Evolutionary conservation across 495 filamentous ascomycete species (phyloP), one percentile per base, ranked within the genome.

Genomic region (Lepraria neglecta): DNA sequence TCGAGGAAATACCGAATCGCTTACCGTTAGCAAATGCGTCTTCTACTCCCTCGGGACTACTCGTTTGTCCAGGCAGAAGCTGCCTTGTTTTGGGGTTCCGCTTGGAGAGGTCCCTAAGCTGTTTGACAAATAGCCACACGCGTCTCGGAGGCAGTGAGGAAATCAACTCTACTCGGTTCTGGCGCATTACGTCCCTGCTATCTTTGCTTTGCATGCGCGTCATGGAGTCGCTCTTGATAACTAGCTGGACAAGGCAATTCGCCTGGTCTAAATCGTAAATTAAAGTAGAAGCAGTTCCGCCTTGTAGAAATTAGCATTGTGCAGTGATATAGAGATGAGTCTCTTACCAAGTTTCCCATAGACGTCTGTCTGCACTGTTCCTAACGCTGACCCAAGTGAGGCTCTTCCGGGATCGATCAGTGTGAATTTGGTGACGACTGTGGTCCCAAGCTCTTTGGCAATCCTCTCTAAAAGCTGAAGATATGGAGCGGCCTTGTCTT

Each of bases 391-490:
- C 9, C 19, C 21, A 12, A n/a, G n/a, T 40, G 9, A 15, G 17
- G 40, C 21, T 21, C 51, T 14, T 33, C 17, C 21, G 4, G 40
- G 42, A 44, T 52, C 40, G 9, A 58, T 1, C 38, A 28, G 11
- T 51, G 19, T 46, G 6, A 51, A 52, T 14, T 48, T 40, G 7
- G 42, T 19, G 6, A 5, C 15, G 0, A 48, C 54, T 17, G 30
- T 30, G 38, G 50, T 42, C 27, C 63, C 57, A 3, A 61, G 19
- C 1, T 19, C 10, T 9, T 1, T 11, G 6, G 69, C 68, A 30
- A 74, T 48, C 19, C 71, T 73, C 21, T 66, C 45, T n/a, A 76
- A 48, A 27, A 56, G 40, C 45, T 56, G 54, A 21, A 63, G 53
- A 11, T 68, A 63, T 44, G 51, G 62, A 3, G 69, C 60, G 3